Evolutionary conservation across 148 eudicot species (phyloP), one percentile per base, ranked within the genome.

Genomic region (Fagopyrum tataricum): DNA sequence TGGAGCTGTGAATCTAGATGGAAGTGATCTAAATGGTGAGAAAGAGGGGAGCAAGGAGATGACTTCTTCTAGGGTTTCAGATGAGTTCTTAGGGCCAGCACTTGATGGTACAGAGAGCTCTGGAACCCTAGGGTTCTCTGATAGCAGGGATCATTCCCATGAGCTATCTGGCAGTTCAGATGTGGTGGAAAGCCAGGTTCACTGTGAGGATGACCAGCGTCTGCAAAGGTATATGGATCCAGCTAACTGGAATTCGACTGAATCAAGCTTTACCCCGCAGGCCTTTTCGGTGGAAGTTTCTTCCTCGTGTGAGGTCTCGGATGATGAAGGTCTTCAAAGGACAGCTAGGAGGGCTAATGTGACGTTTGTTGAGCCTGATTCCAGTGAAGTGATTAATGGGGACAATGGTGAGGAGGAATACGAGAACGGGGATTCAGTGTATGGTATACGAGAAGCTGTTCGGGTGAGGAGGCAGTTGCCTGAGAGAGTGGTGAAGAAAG

Each of bases 231-330:
- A 55, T 55, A 55, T 55, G 24, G 90, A 81, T 76, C 79, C 74
- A 37, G 81, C 86, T 5, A 88, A 87, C 76, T 91, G 95, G 97
- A 79, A 68, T 39, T 95, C 92, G 14, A 82, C 81, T 17, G 89
- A 84, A 81, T 88, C 97, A 55, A 79, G 79, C 2, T 75, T 85
- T 82, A 90, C 92, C 75, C 77, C 80, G 73, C 97, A 90, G 18
- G 90, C 86, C 74, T 87, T 89, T 6, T 90, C 99, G 70, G 92
- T 96, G 59, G 76, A 87, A 68, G 83, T 90, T 72, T 90, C 97
- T 46, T 88, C 96, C 17, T 85, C 67, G 72, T 87, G 87, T 75
- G 79, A 80, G 15, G 93, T 87, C 75, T 80, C 74, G 70, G 79
- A 79, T 72, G 83, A 83, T 67, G 69, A 64, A 64, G 43, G 69